Percentiles rank a stretch among this genome's conserved stretches.
phyloP scores from a whole-genome alignment of 176 grass and related monocot species.

The Saccharum spontaneum region DNA sequence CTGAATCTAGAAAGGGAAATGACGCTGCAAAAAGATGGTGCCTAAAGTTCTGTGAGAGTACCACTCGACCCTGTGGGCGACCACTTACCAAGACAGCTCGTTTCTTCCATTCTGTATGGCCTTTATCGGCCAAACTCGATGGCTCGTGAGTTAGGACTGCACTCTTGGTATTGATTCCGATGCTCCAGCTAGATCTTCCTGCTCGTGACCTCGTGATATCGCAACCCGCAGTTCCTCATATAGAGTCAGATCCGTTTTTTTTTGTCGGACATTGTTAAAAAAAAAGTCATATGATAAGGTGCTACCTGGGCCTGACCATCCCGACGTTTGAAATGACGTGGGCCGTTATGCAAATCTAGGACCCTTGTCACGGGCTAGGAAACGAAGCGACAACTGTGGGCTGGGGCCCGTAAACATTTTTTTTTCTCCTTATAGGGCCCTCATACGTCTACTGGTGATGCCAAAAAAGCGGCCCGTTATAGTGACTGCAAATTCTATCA shows the following conservation, averaged over 20 bases:
- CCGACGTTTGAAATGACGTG: background rate
- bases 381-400: background rate
- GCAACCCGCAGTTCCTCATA: background rate
- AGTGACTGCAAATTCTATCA: background rate
- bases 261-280: background rate
- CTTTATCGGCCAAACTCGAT: constrained; percentile 14
- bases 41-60: constrained; percentile 22
- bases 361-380: constrained; percentile 9
- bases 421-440: background rate
- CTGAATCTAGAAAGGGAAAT: constrained; percentile 33
- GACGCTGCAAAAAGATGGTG: constrained; percentile 17
- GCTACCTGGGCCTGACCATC: background rate
- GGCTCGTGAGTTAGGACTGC: background rate
- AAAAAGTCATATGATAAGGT: background rate
- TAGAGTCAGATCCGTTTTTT: background rate
- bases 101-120: constrained; percentile 16
- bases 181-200: background rate
- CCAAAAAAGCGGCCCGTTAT: background rate
- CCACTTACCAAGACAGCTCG: constrained; percentile 32
- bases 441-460: background rate
- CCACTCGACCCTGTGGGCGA: constrained; percentile 8
- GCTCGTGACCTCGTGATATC: background rate
- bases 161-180: constrained; percentile 52
- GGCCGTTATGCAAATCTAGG: background rate
- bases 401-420: background rate